phyloP scores from a whole-genome alignment of 768 basidiomycete genomes.

The Xerocomellus amylosporus region DNA sequence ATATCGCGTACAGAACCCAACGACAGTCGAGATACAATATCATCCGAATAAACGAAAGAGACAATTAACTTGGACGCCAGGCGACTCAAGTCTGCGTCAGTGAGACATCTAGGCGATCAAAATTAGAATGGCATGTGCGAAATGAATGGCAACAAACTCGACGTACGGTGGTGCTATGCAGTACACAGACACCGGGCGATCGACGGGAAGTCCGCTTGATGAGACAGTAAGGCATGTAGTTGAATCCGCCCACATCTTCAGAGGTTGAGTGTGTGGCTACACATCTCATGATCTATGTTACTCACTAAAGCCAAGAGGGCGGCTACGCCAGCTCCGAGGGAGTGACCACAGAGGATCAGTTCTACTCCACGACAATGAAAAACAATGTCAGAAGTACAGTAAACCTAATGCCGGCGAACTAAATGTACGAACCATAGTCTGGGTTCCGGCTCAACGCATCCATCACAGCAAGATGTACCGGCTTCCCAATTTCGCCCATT shows the following conservation, averaged over 20 bases:
- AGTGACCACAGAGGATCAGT: constrained; percentile 78
- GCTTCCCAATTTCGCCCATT: constrained; percentile 75
- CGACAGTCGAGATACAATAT: constrained; percentile 75
- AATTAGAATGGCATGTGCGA: not conserved
- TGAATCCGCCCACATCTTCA: constrained; percentile 84
- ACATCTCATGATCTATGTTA: not conserved
- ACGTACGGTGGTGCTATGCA: constrained; percentile 79
- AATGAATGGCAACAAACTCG: not conserved
- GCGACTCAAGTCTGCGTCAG: constrained; percentile 56
- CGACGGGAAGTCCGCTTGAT: constrained; percentile 67
- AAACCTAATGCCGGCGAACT: not conserved
- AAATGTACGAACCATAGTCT: constrained; percentile 58
- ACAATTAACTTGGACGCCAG: constrained; percentile 63
- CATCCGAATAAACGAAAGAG: constrained; percentile 81
- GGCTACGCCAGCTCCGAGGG: constrained; percentile 81
- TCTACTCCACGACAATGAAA: constrained; percentile 37
- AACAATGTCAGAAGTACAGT: not conserved
- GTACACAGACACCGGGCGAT: constrained; percentile 67
- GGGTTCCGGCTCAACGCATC: constrained; percentile 67
- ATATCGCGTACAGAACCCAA: constrained; percentile 76
- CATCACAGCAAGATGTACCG: constrained; percentile 71
- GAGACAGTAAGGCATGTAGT: constrained; percentile 65
- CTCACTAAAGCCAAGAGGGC: constrained; percentile 69
- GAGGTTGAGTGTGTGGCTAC: not conserved
- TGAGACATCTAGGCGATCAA: constrained; percentile 48